Evolutionary conservation across 768 basidiomycete species (phyloP), one percentile per base, ranked within the genome.

Genomic region (Termitomyces heimii): DNA sequence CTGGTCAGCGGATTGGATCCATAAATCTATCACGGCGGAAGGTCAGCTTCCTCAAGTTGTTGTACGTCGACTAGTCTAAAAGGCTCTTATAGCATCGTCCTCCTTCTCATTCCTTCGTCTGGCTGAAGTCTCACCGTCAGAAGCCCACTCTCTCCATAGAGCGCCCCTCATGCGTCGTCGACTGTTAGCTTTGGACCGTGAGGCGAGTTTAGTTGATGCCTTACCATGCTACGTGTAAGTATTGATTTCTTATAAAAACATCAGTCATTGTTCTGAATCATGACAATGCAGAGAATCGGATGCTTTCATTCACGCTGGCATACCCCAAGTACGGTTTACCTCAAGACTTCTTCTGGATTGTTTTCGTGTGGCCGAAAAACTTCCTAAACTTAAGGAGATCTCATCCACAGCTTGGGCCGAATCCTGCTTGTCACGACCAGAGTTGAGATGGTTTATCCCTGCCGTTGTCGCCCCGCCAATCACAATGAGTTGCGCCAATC

Each of bases 401-500:
- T 78, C 86, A 8, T 67, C 68, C 18, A 70, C 74, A 20, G 74
- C 77, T 13, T 96, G 92, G 88, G 71, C 77, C 55, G 68, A 76
- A n/a, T 94, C 94, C 2, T 92, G 85, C 66, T 73, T 98, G 29
- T 94, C 92, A 39, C 84, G 91, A 39, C 83, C 83, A 2, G 82
- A 82, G 14, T 78, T 94, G 62, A 85, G 85, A 62, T 97, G 94
- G 87, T 92, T 87, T 70, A 77, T 91, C 18, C 92, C 92, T n/a
- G 76, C 85, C 9, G 94, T 77, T 8, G 82, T 93, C 32, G 96
- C 96, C 0, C 96, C 96, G 4, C 82, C 91, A 0, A 88, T 97
- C 58, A 68, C 81, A 28, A 72, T 89, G 58, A 77, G 83, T 61
- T 92, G 88, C 66, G 79, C 82, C 40, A 82, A 92, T 68, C 84